phyloP scores from a whole-genome alignment of 306 rosid genomes.

The Quercus mongolica region DNA sequence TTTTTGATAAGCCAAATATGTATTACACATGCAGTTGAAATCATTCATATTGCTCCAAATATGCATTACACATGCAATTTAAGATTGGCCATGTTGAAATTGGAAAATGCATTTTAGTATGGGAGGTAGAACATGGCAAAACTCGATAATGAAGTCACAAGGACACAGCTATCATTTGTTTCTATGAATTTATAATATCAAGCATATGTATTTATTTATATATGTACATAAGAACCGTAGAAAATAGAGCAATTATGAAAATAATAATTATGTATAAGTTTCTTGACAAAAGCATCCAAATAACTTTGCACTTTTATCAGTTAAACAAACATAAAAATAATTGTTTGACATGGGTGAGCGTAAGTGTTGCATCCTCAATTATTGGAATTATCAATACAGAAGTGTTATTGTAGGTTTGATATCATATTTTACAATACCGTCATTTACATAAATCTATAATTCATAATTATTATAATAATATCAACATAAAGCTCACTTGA shows the following conservation, averaged over 20 bases:
- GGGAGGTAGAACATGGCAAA: neutral
- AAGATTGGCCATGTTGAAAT: neutral
- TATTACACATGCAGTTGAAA: neutral
- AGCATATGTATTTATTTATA: neutral
- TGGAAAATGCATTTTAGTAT: neutral
- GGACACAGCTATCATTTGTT: neutral
- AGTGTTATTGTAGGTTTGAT: neutral
- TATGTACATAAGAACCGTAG: neutral
- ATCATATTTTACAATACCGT: no score
- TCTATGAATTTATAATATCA: neutral
- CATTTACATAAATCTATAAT: no score
- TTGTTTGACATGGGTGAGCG: neutral
- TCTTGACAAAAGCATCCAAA: neutral
- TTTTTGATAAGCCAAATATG: neutral
- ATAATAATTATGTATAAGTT: neutral
- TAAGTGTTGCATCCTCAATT: neutral
- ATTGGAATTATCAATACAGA: neutral
- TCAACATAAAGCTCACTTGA: neutral
- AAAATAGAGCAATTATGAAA: neutral
- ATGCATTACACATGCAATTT: neutral
- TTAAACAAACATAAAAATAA: neutral
- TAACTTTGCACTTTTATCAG: neutral
- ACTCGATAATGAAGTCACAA: neutral
- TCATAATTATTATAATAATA: neutral
- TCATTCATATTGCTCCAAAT: neutral